Evolutionary conservation across 345 rosid species (phyloP), one percentile per base, ranked within the genome.

Genomic region (Fremontodendron californicum): DNA sequence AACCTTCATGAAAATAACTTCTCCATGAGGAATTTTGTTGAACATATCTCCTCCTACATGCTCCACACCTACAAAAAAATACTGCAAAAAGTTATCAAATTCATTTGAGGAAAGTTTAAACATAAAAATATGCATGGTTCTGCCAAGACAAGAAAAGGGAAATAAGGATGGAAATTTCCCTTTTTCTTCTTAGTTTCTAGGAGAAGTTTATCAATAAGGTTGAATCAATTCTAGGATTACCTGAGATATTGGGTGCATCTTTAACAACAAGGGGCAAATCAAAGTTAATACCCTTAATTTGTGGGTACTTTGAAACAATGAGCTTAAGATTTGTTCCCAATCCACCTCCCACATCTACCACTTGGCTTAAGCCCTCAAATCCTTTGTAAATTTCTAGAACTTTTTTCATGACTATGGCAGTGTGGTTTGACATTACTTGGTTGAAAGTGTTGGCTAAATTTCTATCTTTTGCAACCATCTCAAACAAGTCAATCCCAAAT

Each of bases 331-430:
- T 67, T 54, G 68, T 64, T 3, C 85, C 88, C 1, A 73, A 60
- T 7, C 89, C 88, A 0, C 91, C 88, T 0, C 75, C 91, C 21
- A 88, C 84, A 78, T 86, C 88, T 23, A 85, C 77, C 1, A 86
- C 45, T 0, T 82, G 31, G 3, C 5, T 46, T 0, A 86, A 19
- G 0, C 71, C 86, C 18, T 81, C 85, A 74, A 88, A 88, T 2
- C 91, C 89, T 18, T 63, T 65, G 58, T 86, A 88, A 9, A 31
- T 49, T 10, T 74, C 76, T 0, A 86, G 80, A 18, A 85, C 46
- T 51, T 45, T 83, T 10, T 76, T 79, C 87, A 83, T 86, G 13
- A 74, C 37, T 1, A 77, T 55, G 3, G 75, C 33, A 7, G 86
- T 75, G 18, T 62, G 75, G 5, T 29, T 78, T 0, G 45, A 19